Percentiles rank a stretch among this genome's conserved stretches.
Conservation (phyloP, 2,329 filamentous ascomycete genomes). For the Ascocoryne sarcoides region DNA sequence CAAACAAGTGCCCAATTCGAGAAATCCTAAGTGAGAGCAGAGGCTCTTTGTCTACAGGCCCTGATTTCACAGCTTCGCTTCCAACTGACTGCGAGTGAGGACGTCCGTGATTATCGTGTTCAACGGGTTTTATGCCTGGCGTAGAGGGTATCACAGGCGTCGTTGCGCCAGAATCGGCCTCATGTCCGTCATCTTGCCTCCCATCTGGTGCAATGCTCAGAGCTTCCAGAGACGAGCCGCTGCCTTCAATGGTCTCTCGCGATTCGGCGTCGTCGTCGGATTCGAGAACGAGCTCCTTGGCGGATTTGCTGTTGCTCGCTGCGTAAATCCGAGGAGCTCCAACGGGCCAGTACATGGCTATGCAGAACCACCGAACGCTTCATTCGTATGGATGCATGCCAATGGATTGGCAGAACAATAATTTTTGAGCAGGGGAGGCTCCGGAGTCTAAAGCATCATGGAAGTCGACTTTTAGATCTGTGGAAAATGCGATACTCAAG, state of each 20-base stretch:
- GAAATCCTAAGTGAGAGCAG: conserved; percentile 71
- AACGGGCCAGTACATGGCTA: conserved; percentile 83
- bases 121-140: conserved; percentile 49
- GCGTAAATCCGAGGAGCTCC: conserved; percentile 78
- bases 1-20: conserved; percentile 74
- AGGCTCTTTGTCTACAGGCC: conserved; percentile 41
- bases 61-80: conserved; percentile 9
- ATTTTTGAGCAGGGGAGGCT: conserved; percentile 11
- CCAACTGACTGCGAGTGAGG: conserved; percentile 10
- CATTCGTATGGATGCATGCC: conserved; percentile 29
- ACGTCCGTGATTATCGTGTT: conserved; percentile 38
- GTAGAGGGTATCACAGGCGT: conserved; percentile 48
- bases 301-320: conserved; percentile 56
- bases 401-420: conserved; percentile 16
- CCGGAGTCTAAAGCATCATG: conserved; percentile 1
- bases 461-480: too few species aligned
- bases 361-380: conserved; percentile 24
- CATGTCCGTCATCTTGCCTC: conserved; percentile 20
- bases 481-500: too few species aligned
- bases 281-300: conserved; percentile 41
- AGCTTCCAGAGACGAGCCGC: conserved; percentile 25
- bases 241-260: conserved; percentile 29
- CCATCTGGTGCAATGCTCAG: conserved; percentile 20
- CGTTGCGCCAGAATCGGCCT: conserved; percentile 18
- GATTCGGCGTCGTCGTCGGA: conserved; percentile 52